A percentile compares a stretch with the other conserved stretches of the same genome.
phyloP scores from a whole-genome alignment of 1,284 basidiomycete genomes.

The Fomitopsis schrenkii region DNA sequence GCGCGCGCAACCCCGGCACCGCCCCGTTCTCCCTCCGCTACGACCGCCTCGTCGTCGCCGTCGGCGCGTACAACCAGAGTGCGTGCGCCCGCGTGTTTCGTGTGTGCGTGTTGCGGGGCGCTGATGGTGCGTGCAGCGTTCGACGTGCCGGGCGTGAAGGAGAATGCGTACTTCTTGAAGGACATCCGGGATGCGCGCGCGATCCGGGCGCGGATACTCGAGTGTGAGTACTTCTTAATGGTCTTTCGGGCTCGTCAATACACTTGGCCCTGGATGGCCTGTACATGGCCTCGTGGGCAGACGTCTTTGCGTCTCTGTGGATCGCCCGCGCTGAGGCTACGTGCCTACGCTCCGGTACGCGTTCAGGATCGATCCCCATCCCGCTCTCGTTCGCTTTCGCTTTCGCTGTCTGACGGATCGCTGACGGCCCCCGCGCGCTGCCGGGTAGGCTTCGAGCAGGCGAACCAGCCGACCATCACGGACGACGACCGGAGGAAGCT shows the following conservation, averaged over 20 bases:
- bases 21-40: conserved; percentile 51
- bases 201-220: conserved; percentile 73
- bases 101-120: not conserved
- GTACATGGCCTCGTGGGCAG: no score
- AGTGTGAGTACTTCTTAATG: conserved; percentile 41
- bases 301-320: no score
- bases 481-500: conserved; percentile 64
- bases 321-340: no score
- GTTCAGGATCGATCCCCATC: no score
- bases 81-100: conserved; percentile 23
- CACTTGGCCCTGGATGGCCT: no score
- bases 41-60: conserved; percentile 82
- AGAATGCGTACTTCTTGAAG: conserved; percentile 80
- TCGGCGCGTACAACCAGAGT: conserved; percentile 85
- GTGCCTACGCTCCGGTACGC: no score
- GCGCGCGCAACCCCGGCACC: conserved; percentile 1
- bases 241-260: not conserved
- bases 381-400: no score
- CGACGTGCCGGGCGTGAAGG: conserved; percentile 64
- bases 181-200: conserved; percentile 79
- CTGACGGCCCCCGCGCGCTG: not conserved
- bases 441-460: conserved; percentile 68
- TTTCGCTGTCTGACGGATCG: no score
- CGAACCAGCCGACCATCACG: conserved; percentile 65
- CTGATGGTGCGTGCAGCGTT: conserved; percentile 41